phyloP scores from a whole-genome alignment of 495 filamentous ascomycete species.

The Podospora australis region DNA sequence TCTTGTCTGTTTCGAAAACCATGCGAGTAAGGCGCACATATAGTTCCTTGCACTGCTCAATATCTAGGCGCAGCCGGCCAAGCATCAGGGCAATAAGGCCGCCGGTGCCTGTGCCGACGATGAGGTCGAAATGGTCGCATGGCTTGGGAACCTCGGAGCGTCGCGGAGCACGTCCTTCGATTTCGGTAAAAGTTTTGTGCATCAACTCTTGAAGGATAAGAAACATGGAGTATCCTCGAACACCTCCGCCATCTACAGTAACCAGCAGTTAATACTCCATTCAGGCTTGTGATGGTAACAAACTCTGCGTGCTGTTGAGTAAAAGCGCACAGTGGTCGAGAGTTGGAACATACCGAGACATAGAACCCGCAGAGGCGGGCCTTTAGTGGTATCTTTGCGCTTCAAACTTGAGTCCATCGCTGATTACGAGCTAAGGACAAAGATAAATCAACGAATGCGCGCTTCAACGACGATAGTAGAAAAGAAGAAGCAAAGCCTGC shows the following conservation, averaged over 20 bases:
- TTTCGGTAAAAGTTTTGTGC: conserved; percentile 85
- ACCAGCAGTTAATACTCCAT: too few species aligned
- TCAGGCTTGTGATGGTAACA: too few species aligned
- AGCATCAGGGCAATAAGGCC: conserved; percentile 96
- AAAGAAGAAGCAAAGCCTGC: conserved; percentile 4
- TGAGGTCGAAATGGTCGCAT: conserved; percentile 97
- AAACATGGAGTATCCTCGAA: conserved; percentile 94
- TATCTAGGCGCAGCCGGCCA: conserved; percentile 79
- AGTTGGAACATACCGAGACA: conserved; percentile 66
- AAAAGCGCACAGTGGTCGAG: conserved; percentile 1
- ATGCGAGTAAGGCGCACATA: conserved; percentile 89
- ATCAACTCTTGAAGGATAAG: conserved; percentile 94
- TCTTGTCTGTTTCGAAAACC: conserved; percentile 98
- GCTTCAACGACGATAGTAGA: not conserved
- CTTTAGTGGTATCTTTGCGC: conserved; percentile 91
- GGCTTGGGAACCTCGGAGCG: conserved; percentile 90
- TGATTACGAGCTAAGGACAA: too few species aligned
- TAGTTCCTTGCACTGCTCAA: conserved; percentile 93
- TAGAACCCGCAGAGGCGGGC: conserved; percentile 83
- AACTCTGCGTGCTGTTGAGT: too few species aligned
- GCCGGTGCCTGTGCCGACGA: conserved; percentile 89
- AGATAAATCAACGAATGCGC: not conserved
- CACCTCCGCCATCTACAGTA: conserved; percentile 80
- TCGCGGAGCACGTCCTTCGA: conserved; percentile 72
- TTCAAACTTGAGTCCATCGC: conserved; percentile 29